Evolutionary conservation across 306 rosid genomes (phyloP).

Genomic region (Vigna angularis): DNA sequence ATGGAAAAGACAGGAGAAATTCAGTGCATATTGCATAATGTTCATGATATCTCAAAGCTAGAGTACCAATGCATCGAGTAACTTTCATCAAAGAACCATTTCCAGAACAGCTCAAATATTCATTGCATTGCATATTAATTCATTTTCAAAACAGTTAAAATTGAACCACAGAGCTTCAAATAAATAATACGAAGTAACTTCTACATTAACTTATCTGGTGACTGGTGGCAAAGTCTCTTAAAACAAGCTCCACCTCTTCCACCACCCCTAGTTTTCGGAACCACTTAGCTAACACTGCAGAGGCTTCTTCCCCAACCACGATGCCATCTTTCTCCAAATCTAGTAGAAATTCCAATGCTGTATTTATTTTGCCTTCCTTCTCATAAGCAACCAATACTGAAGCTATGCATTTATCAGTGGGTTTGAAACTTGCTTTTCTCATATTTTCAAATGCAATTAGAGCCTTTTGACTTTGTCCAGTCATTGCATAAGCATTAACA

Average conservation of each 20-base stretch:
- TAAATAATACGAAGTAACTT: conserved; percentile 31
- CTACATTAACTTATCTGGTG: conserved; percentile 42
- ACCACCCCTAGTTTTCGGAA: conserved; percentile 81
- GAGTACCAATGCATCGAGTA: not conserved
- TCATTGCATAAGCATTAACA: conserved; percentile 68
- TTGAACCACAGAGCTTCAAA: conserved; percentile 22
- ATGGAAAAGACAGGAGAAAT: too few species aligned
- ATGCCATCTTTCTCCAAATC: conserved; percentile 72
- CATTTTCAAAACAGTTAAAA: not conserved
- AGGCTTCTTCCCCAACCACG: conserved; percentile 77
- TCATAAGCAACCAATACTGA: conserved; percentile 69
- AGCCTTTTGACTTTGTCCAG: conserved; percentile 63
- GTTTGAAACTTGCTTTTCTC: conserved; percentile 73
- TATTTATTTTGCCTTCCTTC: conserved; percentile 66
- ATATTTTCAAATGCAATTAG: conserved; percentile 70
- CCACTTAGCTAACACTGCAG: conserved; percentile 75
- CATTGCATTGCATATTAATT: conserved; percentile 1
- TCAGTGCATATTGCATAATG: not conserved
- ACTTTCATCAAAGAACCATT: not conserved
- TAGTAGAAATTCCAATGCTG: conserved; percentile 71
- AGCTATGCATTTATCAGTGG: conserved; percentile 82
- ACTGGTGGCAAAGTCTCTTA: conserved; percentile 62
- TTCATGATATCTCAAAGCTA: not conserved
- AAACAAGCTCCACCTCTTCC: conserved; percentile 76
- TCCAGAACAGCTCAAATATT: not conserved